Evolutionary conservation across 495 filamentous ascomycete species (phyloP), one percentile per base, ranked within the genome.

Genomic region (Neurospora sp.): DNA sequence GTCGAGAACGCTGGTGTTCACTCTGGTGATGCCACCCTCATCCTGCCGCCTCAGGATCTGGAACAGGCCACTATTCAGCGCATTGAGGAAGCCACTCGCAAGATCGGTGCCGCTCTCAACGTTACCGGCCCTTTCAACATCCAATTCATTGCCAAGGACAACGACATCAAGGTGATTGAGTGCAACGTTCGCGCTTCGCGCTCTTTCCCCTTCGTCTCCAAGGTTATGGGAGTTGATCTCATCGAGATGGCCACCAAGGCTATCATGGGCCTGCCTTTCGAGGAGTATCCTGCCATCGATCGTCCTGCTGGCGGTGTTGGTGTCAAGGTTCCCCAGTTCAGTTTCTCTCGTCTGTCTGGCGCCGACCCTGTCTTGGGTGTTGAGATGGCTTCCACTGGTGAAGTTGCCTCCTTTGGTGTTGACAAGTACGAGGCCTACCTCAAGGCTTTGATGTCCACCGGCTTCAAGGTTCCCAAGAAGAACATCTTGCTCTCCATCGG

Each of bases 181-280:
- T 99, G 96, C 83, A 99, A 99, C 78, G 96, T 98, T 53, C 89
- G 96, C 70, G 96, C 96, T 22, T 98, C 96, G 59, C 89, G 96
- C 69, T 98, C 95, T 1, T 98, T 98, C 85, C 96, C 96, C 39
- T 99, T 99, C 81, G 94, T 98, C 27, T 98, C 95, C 40, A 99
- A 99, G 86, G 93, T 97, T 75, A 98, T 98, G 95, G 95, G 95
- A 47, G 92, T 98, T 53, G 95, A 99, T 77, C 86, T 99, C 42
- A 98, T 99, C 75, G 95, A 98, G 84, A 96, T 99, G 93, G 95
- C 96, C 16, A 98, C 96, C 71, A 97, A 97, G 85, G 95, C 96
- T 18, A 98, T 99, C 83, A 92, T 96, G 83, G 92, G 91, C 39
- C 81, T 92, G 73, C 93, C 92, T 3, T 90, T 98, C 77, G 80